A percentile compares a stretch with the other conserved stretches of the same genome.
phyloP scores from a whole-genome alignment of 2,329 filamentous ascomycete genomes.

The Talaromyces sp. region DNA sequence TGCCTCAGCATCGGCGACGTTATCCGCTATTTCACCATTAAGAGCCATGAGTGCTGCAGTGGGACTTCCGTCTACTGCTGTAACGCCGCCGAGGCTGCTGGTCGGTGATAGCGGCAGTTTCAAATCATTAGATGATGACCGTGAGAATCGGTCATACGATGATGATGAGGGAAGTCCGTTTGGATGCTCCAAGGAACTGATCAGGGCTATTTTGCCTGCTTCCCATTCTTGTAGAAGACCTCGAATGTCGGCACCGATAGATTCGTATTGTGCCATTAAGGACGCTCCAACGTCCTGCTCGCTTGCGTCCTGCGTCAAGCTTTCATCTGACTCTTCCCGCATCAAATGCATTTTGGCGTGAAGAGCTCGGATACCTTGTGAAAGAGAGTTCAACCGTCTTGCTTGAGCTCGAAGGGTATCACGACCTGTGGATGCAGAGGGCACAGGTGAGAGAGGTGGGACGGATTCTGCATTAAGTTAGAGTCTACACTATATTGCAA shows the following conservation, averaged over 20 bases:
- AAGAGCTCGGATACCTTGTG: constrained; percentile 82
- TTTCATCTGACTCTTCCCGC: constrained; percentile 80
- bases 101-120: constrained; percentile 44
- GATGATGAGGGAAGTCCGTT: constrained; percentile 58
- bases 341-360: constrained; percentile 93
- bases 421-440: constrained; percentile 62
- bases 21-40: constrained; percentile 60
- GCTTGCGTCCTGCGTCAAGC: constrained; percentile 67
- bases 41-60: constrained; percentile 72
- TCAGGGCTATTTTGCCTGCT: constrained; percentile 75
- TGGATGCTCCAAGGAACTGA: constrained; percentile 76
- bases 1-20: constrained; percentile 43
- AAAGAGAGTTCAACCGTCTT: constrained; percentile 81
- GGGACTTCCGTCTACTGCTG: constrained; percentile 55
- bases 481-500: constrained; percentile 4
- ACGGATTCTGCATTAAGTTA: constrained; percentile 33
- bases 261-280: constrained; percentile 87
- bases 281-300: constrained; percentile 69
- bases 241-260: constrained; percentile 82
- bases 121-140: constrained; percentile 38
- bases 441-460: constrained; percentile 53
- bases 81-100: constrained; percentile 44
- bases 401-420: constrained; percentile 84
- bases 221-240: constrained; percentile 82
- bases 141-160: constrained; percentile 28